A percentile compares a stretch with the other conserved stretches of the same genome.
These are phyloP conservation scores for Elaeis oleifera DNA, from an alignment of 202 grass and related monocot genomes.

Conservation along the genomic window DNA sequence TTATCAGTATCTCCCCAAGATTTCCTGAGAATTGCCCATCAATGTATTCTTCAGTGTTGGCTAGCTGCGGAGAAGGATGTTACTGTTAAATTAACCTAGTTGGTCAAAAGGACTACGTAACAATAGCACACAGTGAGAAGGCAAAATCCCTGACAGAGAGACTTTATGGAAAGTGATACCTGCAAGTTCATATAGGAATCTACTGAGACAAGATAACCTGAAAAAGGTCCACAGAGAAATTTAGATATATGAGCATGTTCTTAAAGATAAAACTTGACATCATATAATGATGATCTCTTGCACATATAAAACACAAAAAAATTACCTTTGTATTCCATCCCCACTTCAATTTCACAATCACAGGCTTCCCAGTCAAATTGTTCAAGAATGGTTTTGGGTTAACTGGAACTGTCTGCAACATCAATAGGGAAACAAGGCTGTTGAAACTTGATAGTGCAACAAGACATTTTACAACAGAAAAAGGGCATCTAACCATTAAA, in stretches of 20 bases:
- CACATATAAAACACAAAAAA: neutral
- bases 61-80: slow-evolving; percentile 40
- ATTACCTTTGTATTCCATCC: slow-evolving; percentile 98
- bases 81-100: neutral
- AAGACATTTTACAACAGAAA: slow-evolving; percentile 4
- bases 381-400: slow-evolving; percentile 98
- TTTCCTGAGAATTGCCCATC: slow-evolving; percentile 77
- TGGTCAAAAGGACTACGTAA: too few species aligned
- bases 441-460: neutral
- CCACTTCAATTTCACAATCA: slow-evolving; percentile 96
- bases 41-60: slow-evolving; percentile 83
- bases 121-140: too few species aligned
- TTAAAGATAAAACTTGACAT: too few species aligned
- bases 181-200: slow-evolving; percentile 93
- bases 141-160: too few species aligned
- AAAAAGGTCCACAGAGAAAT: neutral
- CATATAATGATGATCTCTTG: too few species aligned
- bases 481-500: neutral
- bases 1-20: slow-evolving; percentile 78
- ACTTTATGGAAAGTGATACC: slow-evolving; percentile 28
- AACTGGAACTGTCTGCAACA: slow-evolving; percentile 67
- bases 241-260: too few species aligned
- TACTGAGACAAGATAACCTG: slow-evolving; percentile 80
- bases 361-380: slow-evolving; percentile 84
- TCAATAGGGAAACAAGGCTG: neutral